Evolutionary conservation across 768 basidiomycete genomes (phyloP).

Genomic region (Cubamyces lactineus): DNA sequence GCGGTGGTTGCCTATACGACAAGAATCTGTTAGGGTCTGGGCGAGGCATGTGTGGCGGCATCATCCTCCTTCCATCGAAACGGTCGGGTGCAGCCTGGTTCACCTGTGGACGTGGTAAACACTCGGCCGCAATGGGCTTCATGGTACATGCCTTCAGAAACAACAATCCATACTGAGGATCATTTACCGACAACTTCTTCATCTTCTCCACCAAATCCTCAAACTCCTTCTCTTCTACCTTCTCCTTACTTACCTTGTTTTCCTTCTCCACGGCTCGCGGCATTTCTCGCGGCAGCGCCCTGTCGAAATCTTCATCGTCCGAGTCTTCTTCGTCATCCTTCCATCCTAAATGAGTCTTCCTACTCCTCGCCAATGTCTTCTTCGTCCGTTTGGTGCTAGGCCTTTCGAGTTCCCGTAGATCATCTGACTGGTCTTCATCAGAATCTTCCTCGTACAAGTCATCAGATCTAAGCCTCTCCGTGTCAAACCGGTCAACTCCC

Average conservation of each 20-base stretch:
- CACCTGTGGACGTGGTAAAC: background rate
- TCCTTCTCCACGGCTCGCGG: background rate
- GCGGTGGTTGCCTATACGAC: background rate
- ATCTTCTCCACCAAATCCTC: slow-evolving; percentile 12
- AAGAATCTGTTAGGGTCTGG: background rate
- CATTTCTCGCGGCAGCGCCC: slow-evolving; percentile 1
- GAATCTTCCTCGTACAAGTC: background rate
- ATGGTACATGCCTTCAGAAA: background rate
- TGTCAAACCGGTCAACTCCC: slow-evolving; percentile 16
- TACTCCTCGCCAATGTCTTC: too few species aligned
- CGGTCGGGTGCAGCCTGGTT: background rate
- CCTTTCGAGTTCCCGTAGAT: too few species aligned
- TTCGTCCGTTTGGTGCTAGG: too few species aligned
- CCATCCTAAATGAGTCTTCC: too few species aligned
- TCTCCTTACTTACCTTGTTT: background rate
- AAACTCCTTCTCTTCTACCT: background rate
- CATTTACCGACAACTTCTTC: slow-evolving; percentile 3
- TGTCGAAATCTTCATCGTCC: background rate
- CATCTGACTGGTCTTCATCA: background rate
- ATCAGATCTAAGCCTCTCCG: slow-evolving; percentile 3
- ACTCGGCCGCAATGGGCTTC: background rate
- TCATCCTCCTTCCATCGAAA: background rate
- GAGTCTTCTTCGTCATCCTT: too few species aligned
- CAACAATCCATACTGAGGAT: slow-evolving; percentile 3
- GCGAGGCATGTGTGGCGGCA: slow-evolving; percentile 9